Evolutionary conservation across 108 stramenopile genomes (phyloP).

Genomic region (Skeletonema menzelii): DNA sequence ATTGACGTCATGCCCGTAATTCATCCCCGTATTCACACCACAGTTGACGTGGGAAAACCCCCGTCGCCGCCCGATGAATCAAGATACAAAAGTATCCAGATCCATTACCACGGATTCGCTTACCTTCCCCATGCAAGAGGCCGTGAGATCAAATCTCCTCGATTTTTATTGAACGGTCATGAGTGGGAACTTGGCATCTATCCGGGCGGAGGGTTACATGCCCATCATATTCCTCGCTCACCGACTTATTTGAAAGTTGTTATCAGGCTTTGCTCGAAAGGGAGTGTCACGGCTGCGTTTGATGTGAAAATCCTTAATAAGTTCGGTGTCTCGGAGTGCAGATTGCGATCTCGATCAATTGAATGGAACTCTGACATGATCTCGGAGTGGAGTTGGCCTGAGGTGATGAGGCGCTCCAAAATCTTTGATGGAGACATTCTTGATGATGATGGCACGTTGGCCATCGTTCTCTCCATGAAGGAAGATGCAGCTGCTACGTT

Average conservation of each 20-base stretch:
- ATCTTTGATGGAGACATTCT: neutral
- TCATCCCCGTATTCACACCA: too few relatives aligned
- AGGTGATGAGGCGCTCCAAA: neutral
- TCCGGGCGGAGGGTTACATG: neutral
- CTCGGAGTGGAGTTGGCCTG: neutral
- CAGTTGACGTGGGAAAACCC: too few relatives aligned
- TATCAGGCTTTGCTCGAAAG: neutral
- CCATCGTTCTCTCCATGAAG: neutral
- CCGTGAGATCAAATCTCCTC: neutral
- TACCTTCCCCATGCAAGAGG: too few relatives aligned
- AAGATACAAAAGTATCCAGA: too few relatives aligned
- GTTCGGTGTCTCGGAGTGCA: neutral
- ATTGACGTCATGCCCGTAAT: too few relatives aligned
- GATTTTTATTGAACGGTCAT: neutral
- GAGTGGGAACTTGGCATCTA: neutral
- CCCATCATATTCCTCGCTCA: neutral
- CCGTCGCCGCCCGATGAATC: too few relatives aligned
- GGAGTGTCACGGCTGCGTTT: neutral
- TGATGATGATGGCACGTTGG: conserved; percentile 2
- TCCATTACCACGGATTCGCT: too few relatives aligned
- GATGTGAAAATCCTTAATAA: neutral
- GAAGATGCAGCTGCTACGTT: neutral
- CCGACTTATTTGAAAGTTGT: neutral
- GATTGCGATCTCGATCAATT: neutral
- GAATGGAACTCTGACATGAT: neutral